Percentiles rank a stretch among this genome's conserved stretches.
Evolutionary conservation across 257 asterid genomes (phyloP).

Genomic region (Przewalskia tangutica): DNA sequence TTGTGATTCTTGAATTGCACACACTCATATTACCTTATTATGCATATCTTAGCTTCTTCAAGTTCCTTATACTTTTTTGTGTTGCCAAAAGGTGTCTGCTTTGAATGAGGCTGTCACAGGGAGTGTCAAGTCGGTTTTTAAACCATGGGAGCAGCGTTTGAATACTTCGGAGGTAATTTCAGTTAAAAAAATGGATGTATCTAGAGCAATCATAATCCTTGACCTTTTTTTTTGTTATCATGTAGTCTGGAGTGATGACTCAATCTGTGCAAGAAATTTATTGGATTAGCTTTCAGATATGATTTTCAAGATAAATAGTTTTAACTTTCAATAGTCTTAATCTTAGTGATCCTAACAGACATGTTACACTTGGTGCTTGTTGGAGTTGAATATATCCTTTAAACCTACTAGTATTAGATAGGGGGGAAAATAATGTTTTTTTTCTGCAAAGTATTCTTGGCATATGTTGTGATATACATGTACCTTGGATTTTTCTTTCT

Average conservation of each 20-base stretch:
- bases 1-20: neutral
- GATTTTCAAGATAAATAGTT: neutral
- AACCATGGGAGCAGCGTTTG: slow-evolving; percentile 91
- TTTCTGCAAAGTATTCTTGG: neutral
- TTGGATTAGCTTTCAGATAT: neutral
- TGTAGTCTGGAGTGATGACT: neutral
- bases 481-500: neutral
- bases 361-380: neutral
- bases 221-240: neutral
- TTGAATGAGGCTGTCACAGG: slow-evolving; percentile 84
- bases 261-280: neutral
- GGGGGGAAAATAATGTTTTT: neutral
- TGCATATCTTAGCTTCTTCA: neutral
- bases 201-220: neutral
- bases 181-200: neutral
- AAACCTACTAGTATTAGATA: neutral
- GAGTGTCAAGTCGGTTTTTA: slow-evolving; percentile 81
- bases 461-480: neutral
- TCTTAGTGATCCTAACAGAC: neutral
- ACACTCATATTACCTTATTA: neutral
- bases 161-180: slow-evolving; percentile 60
- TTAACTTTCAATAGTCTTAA: neutral
- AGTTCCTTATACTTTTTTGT: neutral
- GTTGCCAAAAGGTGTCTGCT: slow-evolving; percentile 61
- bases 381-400: neutral